Conservation (phyloP, 2,329 filamentous ascomycete genomes). For the Amesomyces nigricolor region DNA sequence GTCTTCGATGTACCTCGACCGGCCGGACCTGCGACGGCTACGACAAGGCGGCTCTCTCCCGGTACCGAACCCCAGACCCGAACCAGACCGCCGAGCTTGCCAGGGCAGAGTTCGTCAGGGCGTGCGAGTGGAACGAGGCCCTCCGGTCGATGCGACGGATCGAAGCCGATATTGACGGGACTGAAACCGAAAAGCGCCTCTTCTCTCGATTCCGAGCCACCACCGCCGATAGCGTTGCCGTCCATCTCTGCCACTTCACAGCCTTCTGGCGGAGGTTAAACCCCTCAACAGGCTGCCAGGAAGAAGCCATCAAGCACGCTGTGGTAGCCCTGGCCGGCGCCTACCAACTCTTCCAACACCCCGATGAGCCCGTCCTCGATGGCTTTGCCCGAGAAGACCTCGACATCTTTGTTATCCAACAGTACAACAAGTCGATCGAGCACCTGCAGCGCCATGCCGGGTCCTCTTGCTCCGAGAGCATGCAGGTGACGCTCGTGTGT, state of each 20-base stretch:
- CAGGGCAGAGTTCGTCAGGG: constrained; percentile 26
- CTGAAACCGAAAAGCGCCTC: constrained; percentile 31
- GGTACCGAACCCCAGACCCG: constrained; percentile 13
- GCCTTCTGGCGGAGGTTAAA: constrained; percentile 30
- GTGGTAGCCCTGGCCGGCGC: constrained; percentile 30
- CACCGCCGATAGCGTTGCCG: constrained; percentile 29
- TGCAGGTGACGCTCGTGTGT: constrained; percentile 27
- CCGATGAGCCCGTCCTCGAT: constrained; percentile 25
- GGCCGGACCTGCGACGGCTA: constrained; percentile 32
- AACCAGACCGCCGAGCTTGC: constrained; percentile 21
- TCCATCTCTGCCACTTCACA: constrained; percentile 19
- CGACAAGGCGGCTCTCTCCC: constrained; percentile 29
- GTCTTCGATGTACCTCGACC: constrained; percentile 28
- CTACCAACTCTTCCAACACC: constrained; percentile 27
- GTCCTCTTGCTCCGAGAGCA: constrained; percentile 24
- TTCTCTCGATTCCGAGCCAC: constrained; percentile 34
- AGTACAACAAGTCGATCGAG: constrained; percentile 36
- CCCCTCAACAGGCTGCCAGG: constrained; percentile 27
- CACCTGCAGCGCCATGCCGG: constrained; percentile 28
- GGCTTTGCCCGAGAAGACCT: constrained; percentile 25
- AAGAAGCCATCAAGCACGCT: constrained; percentile 29
- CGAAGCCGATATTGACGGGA: constrained; percentile 34
- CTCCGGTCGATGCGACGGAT: constrained; percentile 31
- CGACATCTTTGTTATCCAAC: constrained; percentile 35
- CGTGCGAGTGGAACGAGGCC: constrained; percentile 26